Percentiles rank a stretch among this genome's conserved stretches.
These are phyloP conservation scores for Beauveria brongniartii DNA, from an alignment of 2,329 filamentous ascomycete species.

Conservation along the genomic window DNA sequence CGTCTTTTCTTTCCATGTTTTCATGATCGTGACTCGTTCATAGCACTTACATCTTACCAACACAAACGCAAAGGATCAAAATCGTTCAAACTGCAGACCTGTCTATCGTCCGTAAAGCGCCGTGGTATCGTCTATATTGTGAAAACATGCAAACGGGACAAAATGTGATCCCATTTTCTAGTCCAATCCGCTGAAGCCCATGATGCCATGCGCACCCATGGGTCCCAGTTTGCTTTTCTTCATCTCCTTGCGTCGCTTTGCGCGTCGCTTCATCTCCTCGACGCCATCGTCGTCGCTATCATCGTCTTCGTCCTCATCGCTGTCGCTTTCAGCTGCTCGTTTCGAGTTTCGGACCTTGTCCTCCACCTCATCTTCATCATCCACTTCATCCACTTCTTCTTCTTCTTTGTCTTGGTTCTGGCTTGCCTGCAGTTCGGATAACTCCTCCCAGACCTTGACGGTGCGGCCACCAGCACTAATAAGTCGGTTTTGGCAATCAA, in stretches of 20 bases:
- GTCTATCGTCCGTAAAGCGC: not conserved
- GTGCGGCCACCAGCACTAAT: conserved; percentile 81
- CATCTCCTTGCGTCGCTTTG: conserved; percentile 35
- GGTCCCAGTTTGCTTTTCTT: conserved; percentile 37
- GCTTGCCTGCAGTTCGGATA: conserved; percentile 42
- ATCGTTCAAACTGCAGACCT: not conserved
- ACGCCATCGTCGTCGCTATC: conserved; percentile 22
- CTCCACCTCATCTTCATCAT: conserved; percentile 26
- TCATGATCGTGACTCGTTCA: not conserved
- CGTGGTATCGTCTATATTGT: conserved; percentile 6
- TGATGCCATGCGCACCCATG: conserved; percentile 43
- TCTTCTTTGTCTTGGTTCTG: conserved; percentile 40
- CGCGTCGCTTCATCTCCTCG: conserved; percentile 35
- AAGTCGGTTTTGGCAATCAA: conserved; percentile 78
- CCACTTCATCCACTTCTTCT: conserved; percentile 36
- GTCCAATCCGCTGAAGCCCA: conserved; percentile 41
- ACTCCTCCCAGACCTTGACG: conserved; percentile 90
- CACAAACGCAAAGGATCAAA: not conserved
- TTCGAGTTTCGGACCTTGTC: conserved; percentile 35
- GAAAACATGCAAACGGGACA: not conserved
- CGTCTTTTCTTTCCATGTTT: not conserved
- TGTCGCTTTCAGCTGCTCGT: conserved; percentile 41
- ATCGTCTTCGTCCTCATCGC: conserved; percentile 33
- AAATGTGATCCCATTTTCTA: conserved; percentile 15
- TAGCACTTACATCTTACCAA: not conserved